These are phyloP conservation scores for Sanghuangporus sanghuang DNA, from an alignment of 1,284 basidiomycete genomes.

Conservation along the genomic window DNA sequence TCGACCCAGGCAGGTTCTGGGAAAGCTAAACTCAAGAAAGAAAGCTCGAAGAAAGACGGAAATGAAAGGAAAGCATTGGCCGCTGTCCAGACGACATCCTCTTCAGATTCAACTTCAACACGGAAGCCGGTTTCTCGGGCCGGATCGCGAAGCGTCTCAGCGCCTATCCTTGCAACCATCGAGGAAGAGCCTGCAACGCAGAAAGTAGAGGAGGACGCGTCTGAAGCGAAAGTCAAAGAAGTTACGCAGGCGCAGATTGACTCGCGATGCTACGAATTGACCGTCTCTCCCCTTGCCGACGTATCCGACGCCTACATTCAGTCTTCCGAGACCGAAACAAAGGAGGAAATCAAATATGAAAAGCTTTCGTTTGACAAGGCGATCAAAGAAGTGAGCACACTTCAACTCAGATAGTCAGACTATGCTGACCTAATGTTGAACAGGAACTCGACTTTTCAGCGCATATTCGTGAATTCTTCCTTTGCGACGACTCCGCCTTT, in stretches of 20 bases:
- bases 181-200: background rate
- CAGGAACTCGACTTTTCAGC: constrained; percentile 49
- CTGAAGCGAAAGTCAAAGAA: background rate
- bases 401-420: background rate
- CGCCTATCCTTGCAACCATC: constrained; percentile 5
- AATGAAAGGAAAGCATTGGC: background rate
- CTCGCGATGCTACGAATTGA: constrained; percentile 57
- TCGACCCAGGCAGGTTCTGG: background rate
- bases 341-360: constrained; percentile 22
- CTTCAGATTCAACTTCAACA: background rate
- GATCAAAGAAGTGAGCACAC: constrained; percentile 35
- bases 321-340: constrained; percentile 23
- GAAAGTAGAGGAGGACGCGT: background rate
- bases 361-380: constrained; percentile 27
- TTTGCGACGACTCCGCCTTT: constrained; percentile 25
- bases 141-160: background rate
- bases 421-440: constrained; percentile 21
- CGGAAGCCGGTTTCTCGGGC: background rate
- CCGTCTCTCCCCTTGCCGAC: constrained; percentile 58
- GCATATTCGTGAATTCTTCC: constrained; percentile 47
- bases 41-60: constrained; percentile 1
- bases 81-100: background rate
- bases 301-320: constrained; percentile 46
- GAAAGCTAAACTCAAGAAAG: constrained; percentile 11
- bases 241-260: constrained; percentile 31